Evolutionary conservation across 1,139 yeast species (phyloP).

Genomic region (Sugiyamaella paludigena): DNA sequence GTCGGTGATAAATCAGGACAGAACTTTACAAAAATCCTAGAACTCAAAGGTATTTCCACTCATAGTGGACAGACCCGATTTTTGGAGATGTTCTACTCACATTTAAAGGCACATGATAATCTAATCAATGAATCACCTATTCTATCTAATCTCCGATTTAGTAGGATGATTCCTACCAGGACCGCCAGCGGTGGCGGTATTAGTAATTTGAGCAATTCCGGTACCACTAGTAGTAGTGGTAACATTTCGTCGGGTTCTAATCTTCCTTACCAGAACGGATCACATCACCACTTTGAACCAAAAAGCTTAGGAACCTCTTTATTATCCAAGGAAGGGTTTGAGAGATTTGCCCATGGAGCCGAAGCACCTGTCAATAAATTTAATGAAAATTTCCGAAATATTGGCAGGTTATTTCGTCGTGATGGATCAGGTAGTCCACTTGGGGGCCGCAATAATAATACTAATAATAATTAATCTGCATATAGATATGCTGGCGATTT

Average conservation of each 20-base stretch:
- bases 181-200: constrained; percentile 3
- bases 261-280: constrained; percentile 9
- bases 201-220: not conserved
- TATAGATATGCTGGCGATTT: not conserved
- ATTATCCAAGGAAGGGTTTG: constrained; percentile 50
- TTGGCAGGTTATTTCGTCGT: constrained; percentile 59
- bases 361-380: constrained; percentile 54
- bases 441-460: constrained; percentile 15
- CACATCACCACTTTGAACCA: constrained; percentile 13
- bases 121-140: constrained; percentile 47
- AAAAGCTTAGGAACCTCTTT: constrained; percentile 22
- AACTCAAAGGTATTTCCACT: constrained; percentile 54
- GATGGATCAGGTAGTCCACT: constrained; percentile 33
- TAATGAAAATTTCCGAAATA: constrained; percentile 56
- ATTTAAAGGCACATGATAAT: constrained; percentile 52
- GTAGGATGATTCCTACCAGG: constrained; percentile 7
- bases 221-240: not conserved
- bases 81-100: constrained; percentile 59
- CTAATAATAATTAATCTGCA: not conserved
- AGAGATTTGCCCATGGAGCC: constrained; percentile 50
- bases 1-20: constrained; percentile 62
- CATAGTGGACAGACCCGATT: constrained; percentile 49
- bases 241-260: not conserved
- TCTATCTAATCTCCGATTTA: constrained; percentile 34
- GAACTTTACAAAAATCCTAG: constrained; percentile 65